Percentiles rank a stretch among this genome's conserved stretches.
Evolutionary conservation across 2,329 filamentous ascomycete species (phyloP).

Genomic region (Albophoma yamanashiensis): DNA sequence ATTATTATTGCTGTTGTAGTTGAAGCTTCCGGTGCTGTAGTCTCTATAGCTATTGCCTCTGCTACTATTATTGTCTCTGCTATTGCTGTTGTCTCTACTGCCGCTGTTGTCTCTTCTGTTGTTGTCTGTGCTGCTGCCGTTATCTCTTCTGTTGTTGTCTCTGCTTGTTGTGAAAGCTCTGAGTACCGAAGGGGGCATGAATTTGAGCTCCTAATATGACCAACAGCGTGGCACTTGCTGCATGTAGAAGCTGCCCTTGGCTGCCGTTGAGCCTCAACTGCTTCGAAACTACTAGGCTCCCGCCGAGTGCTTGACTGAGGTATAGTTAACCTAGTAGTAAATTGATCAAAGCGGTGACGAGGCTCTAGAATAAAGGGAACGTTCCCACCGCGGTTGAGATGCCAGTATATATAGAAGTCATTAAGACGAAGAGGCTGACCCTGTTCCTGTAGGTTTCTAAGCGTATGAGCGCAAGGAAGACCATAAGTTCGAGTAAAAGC

Average conservation of each 20-base stretch:
- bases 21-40: too few relatives aligned
- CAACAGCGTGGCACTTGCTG: too few relatives aligned
- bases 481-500: background rate
- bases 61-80: background rate
- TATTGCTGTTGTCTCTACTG: background rate
- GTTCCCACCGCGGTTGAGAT: too few relatives aligned
- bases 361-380: background rate
- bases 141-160: background rate
- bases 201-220: background rate
- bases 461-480: background rate
- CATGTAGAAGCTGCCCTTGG: too few relatives aligned
- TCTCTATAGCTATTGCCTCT: too few relatives aligned
- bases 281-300: background rate
- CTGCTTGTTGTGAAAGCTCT: background rate
- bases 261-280: background rate
- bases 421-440: background rate
- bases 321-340: background rate
- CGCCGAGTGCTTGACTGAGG: background rate
- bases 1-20: too few relatives aligned
- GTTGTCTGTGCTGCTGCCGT: too few relatives aligned
- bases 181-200: background rate
- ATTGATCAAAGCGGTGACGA: background rate
- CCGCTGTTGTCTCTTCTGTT: background rate
- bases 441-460: background rate
- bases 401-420: too few relatives aligned